Percentiles rank a stretch among this genome's conserved stretches.
phyloP scores from a whole-genome alignment of 75 land plant species.

The Cunninghamia lanceolata region DNA sequence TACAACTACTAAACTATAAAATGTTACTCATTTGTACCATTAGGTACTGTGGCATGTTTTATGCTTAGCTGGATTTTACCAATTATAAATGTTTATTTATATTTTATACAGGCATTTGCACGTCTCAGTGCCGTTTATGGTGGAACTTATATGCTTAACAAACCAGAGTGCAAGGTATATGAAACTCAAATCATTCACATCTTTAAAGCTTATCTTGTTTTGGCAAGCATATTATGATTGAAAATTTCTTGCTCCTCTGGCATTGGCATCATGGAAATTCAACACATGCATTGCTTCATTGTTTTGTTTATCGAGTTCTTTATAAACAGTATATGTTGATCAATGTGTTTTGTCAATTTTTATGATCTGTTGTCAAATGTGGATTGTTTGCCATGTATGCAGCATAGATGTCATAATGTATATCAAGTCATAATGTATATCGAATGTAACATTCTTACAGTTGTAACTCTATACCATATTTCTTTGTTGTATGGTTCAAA shows the following conservation, averaged over 20 bases:
- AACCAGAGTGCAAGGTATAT: conserved; percentile 90
- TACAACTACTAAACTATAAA: background rate
- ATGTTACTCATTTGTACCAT: background rate
- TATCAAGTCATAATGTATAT: background rate
- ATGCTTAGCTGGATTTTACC: background rate
- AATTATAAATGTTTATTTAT: background rate
- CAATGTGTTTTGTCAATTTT: background rate
- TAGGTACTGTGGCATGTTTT: background rate
- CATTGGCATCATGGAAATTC: background rate
- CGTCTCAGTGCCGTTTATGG: conserved; percentile 96
- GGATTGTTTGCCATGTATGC: background rate
- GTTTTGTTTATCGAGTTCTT: background rate
- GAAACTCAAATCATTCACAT: background rate
- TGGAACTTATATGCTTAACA: conserved; percentile 94
- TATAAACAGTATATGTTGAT: background rate
- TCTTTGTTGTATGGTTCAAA: conserved; percentile 7
- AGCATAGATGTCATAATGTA: background rate
- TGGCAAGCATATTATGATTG: conserved; percentile 1
- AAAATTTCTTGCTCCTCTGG: background rate
- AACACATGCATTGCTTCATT: background rate
- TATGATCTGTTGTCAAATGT: background rate
- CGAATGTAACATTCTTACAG: background rate
- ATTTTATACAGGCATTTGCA: conserved; percentile 79
- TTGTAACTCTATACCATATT: background rate
- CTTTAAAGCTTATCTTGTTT: background rate